Conservation (phyloP, 176 grass and related monocot species). For the Aechmea fasciata region DNA sequence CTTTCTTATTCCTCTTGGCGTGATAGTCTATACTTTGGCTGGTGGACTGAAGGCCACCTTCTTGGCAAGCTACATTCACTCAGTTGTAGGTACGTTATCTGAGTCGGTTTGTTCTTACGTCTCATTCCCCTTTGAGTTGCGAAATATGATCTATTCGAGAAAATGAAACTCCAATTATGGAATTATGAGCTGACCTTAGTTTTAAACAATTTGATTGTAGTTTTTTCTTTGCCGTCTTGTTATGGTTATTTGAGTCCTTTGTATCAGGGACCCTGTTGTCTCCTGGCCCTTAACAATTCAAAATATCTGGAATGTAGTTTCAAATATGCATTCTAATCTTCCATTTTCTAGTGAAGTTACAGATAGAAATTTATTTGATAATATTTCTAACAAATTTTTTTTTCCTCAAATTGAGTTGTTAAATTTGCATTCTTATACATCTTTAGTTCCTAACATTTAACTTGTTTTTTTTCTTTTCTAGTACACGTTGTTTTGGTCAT, state of each 20-base stretch:
- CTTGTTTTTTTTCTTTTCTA: neutral
- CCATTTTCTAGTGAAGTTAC: neutral
- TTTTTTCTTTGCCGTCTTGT: neutral
- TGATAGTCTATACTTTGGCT: slow-evolving; percentile 64
- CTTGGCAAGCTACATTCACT: slow-evolving; percentile 78
- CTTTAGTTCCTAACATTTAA: neutral
- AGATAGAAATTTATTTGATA: neutral
- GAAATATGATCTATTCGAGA: too few species aligned
- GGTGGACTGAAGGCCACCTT: slow-evolving; percentile 73
- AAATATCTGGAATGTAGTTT: neutral
- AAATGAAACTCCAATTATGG: too few species aligned
- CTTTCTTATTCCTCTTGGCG: slow-evolving; percentile 71
- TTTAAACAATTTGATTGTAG: too few species aligned
- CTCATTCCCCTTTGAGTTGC: too few species aligned
- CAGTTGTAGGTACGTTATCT: slow-evolving; percentile 38
- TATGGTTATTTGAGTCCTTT: neutral
- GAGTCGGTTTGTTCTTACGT: too few species aligned
- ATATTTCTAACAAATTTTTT: neutral
- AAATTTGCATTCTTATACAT: neutral
- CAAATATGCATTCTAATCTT: neutral
- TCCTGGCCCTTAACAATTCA: neutral
- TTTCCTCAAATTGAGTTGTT: neutral
- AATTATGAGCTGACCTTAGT: too few species aligned
- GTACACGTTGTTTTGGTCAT: slow-evolving; percentile 59
- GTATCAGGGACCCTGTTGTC: neutral